phyloP scores from a whole-genome alignment of 441 rosid genomes.

The Arabidopsis lyrata region DNA sequence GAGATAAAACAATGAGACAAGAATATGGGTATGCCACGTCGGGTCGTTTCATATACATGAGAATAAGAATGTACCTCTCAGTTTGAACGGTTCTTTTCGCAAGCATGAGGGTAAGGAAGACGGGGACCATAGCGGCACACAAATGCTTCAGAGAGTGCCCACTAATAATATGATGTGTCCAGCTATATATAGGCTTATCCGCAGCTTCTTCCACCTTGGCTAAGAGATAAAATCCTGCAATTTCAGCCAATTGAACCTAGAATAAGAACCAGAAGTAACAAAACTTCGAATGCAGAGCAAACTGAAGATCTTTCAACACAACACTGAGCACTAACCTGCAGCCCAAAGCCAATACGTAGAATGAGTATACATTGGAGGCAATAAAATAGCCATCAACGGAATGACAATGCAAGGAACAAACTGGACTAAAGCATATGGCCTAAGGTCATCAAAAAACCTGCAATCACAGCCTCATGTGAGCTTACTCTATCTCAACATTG shows the following conservation, averaged over 20 bases:
- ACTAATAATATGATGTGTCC: slow-evolving; percentile 82
- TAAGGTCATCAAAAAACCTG: slow-evolving; percentile 88
- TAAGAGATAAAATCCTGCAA: slow-evolving; percentile 81
- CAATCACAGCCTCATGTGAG: slow-evolving; percentile 19
- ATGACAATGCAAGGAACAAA: slow-evolving; percentile 93
- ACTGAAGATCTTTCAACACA: slow-evolving; percentile 11
- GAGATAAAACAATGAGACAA: slow-evolving; percentile 6
- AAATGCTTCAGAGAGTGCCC: slow-evolving; percentile 93
- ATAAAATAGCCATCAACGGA: slow-evolving; percentile 84
- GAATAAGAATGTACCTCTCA: slow-evolving; percentile 57
- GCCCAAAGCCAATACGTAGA: slow-evolving; percentile 95
- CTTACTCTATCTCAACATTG: slow-evolving; percentile 2
- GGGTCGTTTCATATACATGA: slow-evolving; percentile 9
- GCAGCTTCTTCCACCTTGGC: slow-evolving; percentile 93
- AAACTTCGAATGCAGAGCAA: slow-evolving; percentile 21
- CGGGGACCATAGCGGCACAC: slow-evolving; percentile 95
- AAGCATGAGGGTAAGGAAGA: slow-evolving; percentile 90
- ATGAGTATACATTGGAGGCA: slow-evolving; percentile 98
- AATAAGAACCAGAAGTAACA: slow-evolving; percentile 25
- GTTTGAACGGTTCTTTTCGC: slow-evolving; percentile 73
- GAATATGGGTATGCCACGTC: not conserved
- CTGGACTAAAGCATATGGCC: slow-evolving; percentile 88
- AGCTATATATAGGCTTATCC: slow-evolving; percentile 77
- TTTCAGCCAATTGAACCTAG: slow-evolving; percentile 1
- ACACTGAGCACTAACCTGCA: slow-evolving; percentile 67